Conservation (phyloP, 208 protist species). For the Leishmania braziliensis region DNA sequence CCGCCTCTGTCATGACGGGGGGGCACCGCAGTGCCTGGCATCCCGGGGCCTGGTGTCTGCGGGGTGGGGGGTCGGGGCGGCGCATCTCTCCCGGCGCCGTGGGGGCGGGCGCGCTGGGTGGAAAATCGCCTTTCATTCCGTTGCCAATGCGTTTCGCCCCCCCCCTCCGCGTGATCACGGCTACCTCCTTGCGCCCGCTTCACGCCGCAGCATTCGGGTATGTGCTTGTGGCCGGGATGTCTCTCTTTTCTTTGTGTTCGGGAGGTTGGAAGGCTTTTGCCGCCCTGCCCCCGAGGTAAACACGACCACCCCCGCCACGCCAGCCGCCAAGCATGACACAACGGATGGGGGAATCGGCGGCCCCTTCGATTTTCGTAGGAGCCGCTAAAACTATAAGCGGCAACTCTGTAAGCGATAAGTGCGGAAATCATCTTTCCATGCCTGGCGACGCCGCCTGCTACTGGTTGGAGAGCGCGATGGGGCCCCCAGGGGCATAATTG, state of each 20-base stretch:
- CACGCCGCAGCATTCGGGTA: no score
- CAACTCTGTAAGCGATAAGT: not conserved
- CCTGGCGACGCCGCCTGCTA: not conserved
- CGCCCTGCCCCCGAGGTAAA: no score
- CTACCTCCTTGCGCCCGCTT: not conserved
- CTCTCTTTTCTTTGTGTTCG: not conserved
- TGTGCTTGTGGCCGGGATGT: not conserved
- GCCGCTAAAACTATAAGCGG: not conserved
- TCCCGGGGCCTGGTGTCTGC: not conserved
- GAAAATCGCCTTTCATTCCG: not conserved
- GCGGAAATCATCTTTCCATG: not conserved
- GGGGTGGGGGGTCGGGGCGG: no score
- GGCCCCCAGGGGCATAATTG: not conserved
- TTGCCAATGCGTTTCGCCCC: not conserved
- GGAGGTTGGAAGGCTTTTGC: no score
- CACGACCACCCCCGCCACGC: not conserved
- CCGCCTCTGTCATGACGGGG: not conserved
- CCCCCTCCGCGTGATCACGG: no score
- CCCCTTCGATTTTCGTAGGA: not conserved
- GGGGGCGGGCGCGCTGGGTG: not conserved
- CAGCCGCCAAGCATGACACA: not conserved
- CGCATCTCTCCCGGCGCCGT: no score
- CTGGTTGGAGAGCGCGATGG: not conserved
- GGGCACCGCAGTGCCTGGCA: not conserved
- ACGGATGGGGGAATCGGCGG: no score